phyloP scores from a whole-genome alignment of 768 basidiomycete genomes.

The Chiua virens region DNA sequence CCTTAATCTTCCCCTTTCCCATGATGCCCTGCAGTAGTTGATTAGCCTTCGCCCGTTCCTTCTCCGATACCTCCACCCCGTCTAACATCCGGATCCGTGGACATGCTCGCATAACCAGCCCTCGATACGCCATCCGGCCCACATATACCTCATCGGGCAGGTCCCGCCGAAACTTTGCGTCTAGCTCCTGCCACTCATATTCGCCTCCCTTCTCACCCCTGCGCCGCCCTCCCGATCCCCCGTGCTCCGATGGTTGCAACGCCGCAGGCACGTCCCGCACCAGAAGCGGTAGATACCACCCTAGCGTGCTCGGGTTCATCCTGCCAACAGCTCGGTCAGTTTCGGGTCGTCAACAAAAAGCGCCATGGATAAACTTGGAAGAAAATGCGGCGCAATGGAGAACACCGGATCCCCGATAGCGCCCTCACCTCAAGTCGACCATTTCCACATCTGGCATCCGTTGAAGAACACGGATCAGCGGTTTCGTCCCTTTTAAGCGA shows the following conservation, averaged over 20 bases:
- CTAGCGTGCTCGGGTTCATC: slow-evolving; percentile 97
- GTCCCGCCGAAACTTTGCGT: slow-evolving; percentile 83
- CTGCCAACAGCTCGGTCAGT: slow-evolving; percentile 37
- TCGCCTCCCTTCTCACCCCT: slow-evolving; percentile 33
- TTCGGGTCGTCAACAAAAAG: slow-evolving; percentile 20
- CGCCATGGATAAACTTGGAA: background rate
- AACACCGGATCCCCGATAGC: slow-evolving; percentile 12
- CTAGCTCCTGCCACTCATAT: slow-evolving; percentile 70
- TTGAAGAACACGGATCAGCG: slow-evolving; percentile 68
- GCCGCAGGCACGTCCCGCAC: slow-evolving; percentile 68
- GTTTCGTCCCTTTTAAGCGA: slow-evolving; percentile 71
- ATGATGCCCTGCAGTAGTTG: slow-evolving; percentile 60
- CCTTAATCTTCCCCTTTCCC: slow-evolving; percentile 41
- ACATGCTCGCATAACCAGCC: slow-evolving; percentile 80
- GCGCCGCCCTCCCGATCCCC: slow-evolving; percentile 15
- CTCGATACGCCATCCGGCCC: slow-evolving; percentile 86
- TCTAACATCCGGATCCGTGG: slow-evolving; percentile 70
- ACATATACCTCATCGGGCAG: slow-evolving; percentile 88
- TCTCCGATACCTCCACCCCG: slow-evolving; percentile 78
- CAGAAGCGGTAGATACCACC: slow-evolving; percentile 91
- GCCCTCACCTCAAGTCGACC: slow-evolving; percentile 82
- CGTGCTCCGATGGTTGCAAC: slow-evolving; percentile 57
- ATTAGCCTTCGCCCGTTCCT: slow-evolving; percentile 84
- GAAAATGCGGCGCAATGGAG: slow-evolving; percentile 2
- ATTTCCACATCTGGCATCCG: slow-evolving; percentile 81